Base-by-base conservation (phyloP, 495 filamentous ascomycete species). In the Podospora conica region DNA sequence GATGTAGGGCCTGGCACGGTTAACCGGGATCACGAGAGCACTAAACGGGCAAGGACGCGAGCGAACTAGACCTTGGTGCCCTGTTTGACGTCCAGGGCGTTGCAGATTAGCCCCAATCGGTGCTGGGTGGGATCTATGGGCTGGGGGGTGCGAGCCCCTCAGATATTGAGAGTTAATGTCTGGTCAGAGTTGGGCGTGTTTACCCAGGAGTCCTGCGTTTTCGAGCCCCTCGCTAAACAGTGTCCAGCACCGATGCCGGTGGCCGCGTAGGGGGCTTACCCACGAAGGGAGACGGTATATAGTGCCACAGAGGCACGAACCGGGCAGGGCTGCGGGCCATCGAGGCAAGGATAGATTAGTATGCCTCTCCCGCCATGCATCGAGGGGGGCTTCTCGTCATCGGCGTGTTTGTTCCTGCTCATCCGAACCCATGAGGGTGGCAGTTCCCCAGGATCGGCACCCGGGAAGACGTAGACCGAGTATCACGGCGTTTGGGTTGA, bases 251-350 rank as follows among this genome's bases (percentile, higher is more conserved):
- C 31, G 23, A 20, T 61, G 20, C 21, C 31, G 21, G 60, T 28
- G 31, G 60, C 15, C 27, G 58, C 58, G 29, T 48, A 63, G 23
- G 61, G 55, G 55, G 61, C 61, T 48, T 48, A 48, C 61, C 27
- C 61, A 55, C 48, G n/a, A 28, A 29, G 61, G 63, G 22, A 24
- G 40, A 48, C 21, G 60, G 60, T 48, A n/a, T 33, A 64, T 64
- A 57, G 58, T 64, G 63, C 25, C 25, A 58, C 10, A 8, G 31
- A 48, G 63, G 55, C 23, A 64, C 28, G 63, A 64, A 64, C 63
- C 63, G 63, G 63, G 63, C 63, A 58, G 54, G 63, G 63, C 63
- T 64, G 53, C 63, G 54, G 61, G 63, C 57, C 25, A 64, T 24
- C 61, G 61, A 63, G 40, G 20, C 54, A 48, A 22, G 54, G 20